Evolutionary conservation across 768 basidiomycete species (phyloP), one percentile per base, ranked within the genome.

Genomic region (Hemileccinum impolitum): DNA sequence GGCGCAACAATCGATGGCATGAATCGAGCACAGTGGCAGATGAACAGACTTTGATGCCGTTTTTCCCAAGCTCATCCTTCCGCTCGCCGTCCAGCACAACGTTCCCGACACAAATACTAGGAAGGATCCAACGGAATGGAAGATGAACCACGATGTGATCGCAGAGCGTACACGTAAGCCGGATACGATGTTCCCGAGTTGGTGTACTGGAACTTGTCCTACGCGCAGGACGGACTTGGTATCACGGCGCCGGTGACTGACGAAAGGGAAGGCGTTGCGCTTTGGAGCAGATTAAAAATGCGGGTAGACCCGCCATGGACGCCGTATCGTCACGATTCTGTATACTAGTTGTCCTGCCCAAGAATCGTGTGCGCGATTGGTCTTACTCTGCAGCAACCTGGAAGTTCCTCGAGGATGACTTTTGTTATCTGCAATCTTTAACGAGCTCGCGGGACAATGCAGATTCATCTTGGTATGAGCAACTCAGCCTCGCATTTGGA

Each of bases 121-220:
- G 35, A 4, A 17, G 3, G 1, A 3, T 4, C 17, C 21, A 3
- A 43, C 36, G 2, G 32, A 55, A 0, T 87, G 84, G 82, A 73
- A 78, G 56, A 89, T 85, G 34, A 85, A 80, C 39, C 77, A 87
- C 56, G 75, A 83, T 30, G 63, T 62, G 18, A 76, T 88, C 35
- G 75, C 74, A 61, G 60, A 67, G 80, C 73, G 59, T 90, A 81
- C 54, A 58, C 59, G 39, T 63, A 73, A 50, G 83, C 80, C 5
- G 86, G 87, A 50, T 89, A 89, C 56, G 79, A 84, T 51, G 63
- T 88, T 23, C 87, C 86, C 15, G 74, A 88, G 69, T 72, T 90
- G 43, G 82, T 89, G 31, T 89, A 77, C 62, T 88, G 87, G 87
- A 73, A 88, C 60, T 63, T 88, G 61, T 63, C 65, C 4, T 54